Percentiles rank a stretch among this genome's conserved stretches.
phyloP scores from a whole-genome alignment of 352 stramenopile genomes.

The Phytophthora palmivora region DNA sequence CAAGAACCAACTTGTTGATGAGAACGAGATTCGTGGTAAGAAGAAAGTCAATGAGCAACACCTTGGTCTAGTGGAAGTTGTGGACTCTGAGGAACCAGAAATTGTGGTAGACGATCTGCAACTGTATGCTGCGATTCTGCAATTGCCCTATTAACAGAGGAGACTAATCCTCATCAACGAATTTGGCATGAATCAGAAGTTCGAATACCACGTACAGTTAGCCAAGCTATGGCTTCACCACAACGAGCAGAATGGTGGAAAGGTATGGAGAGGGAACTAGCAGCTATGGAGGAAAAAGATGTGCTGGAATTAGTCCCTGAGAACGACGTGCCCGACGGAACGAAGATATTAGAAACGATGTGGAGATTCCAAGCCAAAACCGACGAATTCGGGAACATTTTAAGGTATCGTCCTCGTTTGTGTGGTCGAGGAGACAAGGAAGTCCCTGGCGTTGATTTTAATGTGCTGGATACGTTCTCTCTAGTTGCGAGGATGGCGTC shows the following conservation, averaged over 20 bases:
- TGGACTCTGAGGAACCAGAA: no score
- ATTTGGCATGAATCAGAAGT: no score
- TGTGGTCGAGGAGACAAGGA: conserved; percentile 9
- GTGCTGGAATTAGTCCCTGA: conserved; percentile 9
- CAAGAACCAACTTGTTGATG: not conserved
- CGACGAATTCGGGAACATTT: conserved; percentile 9
- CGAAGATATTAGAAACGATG: no score
- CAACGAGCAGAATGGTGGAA: conserved; percentile 14
- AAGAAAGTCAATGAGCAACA: not conserved
- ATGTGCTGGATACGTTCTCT: no score
- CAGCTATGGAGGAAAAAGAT: conserved; percentile 14
- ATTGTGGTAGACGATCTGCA: no score
- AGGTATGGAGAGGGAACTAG: conserved; percentile 5
- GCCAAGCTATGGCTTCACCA: not conserved
- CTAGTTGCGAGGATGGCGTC: not conserved
- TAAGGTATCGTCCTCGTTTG: conserved; percentile 5
- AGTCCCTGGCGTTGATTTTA: no score
- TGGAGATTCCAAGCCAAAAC: no score
- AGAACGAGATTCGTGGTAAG: not conserved
- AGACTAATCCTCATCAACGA: no score
- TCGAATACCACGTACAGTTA: no score
- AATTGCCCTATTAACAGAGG: no score
- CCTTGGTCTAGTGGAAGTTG: not conserved
- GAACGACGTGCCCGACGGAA: no score
- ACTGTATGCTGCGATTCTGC: no score